These are phyloP conservation scores for Datura wrightii DNA, from an alignment of 257 asterid genomes.

Conservation along the genomic window DNA sequence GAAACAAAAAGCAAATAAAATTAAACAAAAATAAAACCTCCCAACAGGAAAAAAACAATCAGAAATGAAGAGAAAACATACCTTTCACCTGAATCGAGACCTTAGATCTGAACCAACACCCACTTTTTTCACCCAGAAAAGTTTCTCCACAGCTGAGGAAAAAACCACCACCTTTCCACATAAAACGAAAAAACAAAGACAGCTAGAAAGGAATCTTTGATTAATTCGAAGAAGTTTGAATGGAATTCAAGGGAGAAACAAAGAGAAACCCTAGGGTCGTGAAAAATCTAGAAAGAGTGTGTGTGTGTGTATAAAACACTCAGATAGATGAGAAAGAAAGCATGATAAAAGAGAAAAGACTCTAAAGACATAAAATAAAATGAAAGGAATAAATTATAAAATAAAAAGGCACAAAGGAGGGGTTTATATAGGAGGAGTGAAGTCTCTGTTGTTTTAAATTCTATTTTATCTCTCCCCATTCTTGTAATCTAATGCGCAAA, in stretches of 20 bases:
- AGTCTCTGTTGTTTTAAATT: too few species aligned
- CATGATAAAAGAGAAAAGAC: too few species aligned
- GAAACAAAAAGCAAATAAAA: background rate
- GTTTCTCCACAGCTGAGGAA: too few species aligned
- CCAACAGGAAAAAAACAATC: background rate
- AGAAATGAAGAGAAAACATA: background rate
- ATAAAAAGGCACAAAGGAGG: too few species aligned
- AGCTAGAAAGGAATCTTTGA: background rate
- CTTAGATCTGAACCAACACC: constrained; percentile 23
- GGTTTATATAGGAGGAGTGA: too few species aligned
- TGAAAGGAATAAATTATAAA: too few species aligned
- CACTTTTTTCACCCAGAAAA: background rate
- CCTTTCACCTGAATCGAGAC: too few species aligned
- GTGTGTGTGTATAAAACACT: background rate
- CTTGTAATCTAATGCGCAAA: too few species aligned
- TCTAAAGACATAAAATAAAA: too few species aligned
- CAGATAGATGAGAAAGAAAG: constrained; percentile 3
- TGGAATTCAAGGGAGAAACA: background rate
- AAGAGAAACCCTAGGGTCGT: constrained; percentile 23
- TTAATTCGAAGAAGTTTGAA: background rate
- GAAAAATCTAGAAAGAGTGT: background rate
- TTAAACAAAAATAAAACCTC: too few species aligned
- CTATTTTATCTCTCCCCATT: too few species aligned
- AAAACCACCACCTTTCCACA: background rate
- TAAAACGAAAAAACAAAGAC: background rate